Evolutionary conservation across 352 stramenopile genomes (phyloP).

Genomic region (Globisporangium solare): DNA sequence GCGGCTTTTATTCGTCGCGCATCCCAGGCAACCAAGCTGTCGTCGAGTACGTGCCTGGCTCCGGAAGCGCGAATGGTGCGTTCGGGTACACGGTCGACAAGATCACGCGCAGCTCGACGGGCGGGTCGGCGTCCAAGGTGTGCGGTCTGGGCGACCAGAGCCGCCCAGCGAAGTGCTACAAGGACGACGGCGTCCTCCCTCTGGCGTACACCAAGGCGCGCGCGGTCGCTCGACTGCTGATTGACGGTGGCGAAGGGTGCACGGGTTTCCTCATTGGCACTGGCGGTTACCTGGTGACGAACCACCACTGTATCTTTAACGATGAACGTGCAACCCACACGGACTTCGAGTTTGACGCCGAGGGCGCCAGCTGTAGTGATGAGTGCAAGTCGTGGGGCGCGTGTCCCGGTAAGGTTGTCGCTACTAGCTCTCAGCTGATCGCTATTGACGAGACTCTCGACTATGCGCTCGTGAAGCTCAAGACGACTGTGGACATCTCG

Average conservation of each 20-base stretch:
- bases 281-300: slow-evolving; percentile 40
- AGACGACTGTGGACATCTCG: slow-evolving; percentile 17
- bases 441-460: slow-evolving; percentile 20
- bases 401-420: slow-evolving; percentile 21
- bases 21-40: slow-evolving; percentile 20
- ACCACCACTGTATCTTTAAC: slow-evolving; percentile 36
- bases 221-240: slow-evolving; percentile 30
- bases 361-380: slow-evolving; percentile 24
- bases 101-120: slow-evolving; percentile 20
- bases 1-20: slow-evolving; percentile 28
- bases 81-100: slow-evolving; percentile 32
- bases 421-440: slow-evolving; percentile 24
- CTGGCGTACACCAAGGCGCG: slow-evolving; percentile 20
- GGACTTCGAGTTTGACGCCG: slow-evolving; percentile 32
- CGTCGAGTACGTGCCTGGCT: slow-evolving; percentile 22
- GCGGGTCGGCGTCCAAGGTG: slow-evolving; percentile 14
- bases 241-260: slow-evolving; percentile 24
- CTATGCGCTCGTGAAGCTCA: slow-evolving; percentile 44
- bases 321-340: slow-evolving; percentile 15
- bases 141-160: slow-evolving; percentile 29
- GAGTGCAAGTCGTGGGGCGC: slow-evolving; percentile 19
- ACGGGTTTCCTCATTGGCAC: slow-evolving; percentile 40
- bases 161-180: slow-evolving; percentile 27
- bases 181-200: slow-evolving; percentile 12
- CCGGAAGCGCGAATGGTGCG: neutral